A percentile compares a stretch with the other conserved stretches of the same genome.
These are phyloP conservation scores for Fusarium oligoseptatum DNA, from an alignment of 2,329 filamentous ascomycete genomes.

Conservation along the genomic window DNA sequence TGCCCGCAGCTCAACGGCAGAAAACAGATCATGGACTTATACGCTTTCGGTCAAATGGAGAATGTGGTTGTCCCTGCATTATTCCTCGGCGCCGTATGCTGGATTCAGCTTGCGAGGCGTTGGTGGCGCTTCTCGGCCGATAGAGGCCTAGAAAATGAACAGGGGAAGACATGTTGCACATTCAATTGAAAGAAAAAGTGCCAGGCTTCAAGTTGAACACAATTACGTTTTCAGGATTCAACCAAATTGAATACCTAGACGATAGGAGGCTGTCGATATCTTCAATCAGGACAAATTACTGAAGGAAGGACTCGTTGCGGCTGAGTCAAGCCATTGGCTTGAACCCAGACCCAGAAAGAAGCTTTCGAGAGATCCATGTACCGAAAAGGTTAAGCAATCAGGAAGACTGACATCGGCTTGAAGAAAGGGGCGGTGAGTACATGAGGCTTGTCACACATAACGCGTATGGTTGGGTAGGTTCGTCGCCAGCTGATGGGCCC, in stretches of 20 bases:
- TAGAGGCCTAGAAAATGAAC: no score
- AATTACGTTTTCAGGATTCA: no score
- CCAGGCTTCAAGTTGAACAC: no score
- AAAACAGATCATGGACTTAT: not conserved
- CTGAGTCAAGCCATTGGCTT: not conserved
- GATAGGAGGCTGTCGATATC: no score
- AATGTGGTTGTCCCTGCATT: not conserved
- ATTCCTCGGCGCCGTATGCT: not conserved
- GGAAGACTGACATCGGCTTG: not conserved
- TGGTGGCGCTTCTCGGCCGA: not conserved
- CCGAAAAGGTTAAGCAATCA: not conserved
- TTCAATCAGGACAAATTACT: no score
- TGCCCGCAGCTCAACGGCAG: not conserved
- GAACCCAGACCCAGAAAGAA: not conserved
- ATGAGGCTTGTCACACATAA: not conserved
- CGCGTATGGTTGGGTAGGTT: not conserved
- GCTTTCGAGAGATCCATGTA: not conserved
- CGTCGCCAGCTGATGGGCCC: not conserved
- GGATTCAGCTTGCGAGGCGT: not conserved
- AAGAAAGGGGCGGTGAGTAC: not conserved
- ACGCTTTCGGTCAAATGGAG: not conserved
- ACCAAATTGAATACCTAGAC: no score
- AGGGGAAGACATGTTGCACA: no score
- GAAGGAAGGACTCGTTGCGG: not conserved
- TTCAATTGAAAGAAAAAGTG: no score